Base-by-base conservation (phyloP, 2,329 filamentous ascomycete species). In the Fonsecaea nubica region DNA sequence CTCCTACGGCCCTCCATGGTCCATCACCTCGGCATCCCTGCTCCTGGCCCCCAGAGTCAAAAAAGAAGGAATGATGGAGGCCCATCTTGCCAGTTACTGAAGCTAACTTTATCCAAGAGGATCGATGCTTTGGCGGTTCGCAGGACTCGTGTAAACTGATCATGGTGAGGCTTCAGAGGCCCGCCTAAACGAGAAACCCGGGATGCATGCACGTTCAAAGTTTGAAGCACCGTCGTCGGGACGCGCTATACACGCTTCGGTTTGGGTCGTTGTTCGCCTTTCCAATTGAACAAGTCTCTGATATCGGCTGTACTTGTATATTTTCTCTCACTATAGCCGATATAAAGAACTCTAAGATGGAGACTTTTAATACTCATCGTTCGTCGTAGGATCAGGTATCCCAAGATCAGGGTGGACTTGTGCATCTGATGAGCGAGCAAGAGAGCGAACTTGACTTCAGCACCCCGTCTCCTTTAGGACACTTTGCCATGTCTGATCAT, bases 51-150 rank as follows among this genome's bases (percentile, higher is more conserved):
- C 40, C 5, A n/a, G 40, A n/a, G 21, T 45, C 15, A 7, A 7
- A n/a, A 45, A 45, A 6, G 21, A 45, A 9, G 40, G 18, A 18
- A 45, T 45, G 40, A 45, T 18, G 5, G 40, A 7, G 40, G 15
- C 40, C 40, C 18, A 21, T 76, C 13, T 65, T 69, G 18, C 75
- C 76, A 1, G 67, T 74, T 25, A 1, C 73, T 69, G 66, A 72
- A 77, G 4, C 76, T 74, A 55, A 77, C 77, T 25, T 69, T 71
- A 5, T 64, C 48, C 4, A 77, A 67, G 25, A 77, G 73, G 60
- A 75, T 71, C 12, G 75, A 75, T 50, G 25, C 25, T 2, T 25
- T 25, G 25, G 25, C 76, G 72, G 45, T 78, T 78, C 36, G 25
- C 25, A 25, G 3, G 25, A 25, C 25, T 25, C 25, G 25, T 25